Conservation (phyloP, 768 basidiomycete genomes). For the Amanita subjunquillea region DNA sequence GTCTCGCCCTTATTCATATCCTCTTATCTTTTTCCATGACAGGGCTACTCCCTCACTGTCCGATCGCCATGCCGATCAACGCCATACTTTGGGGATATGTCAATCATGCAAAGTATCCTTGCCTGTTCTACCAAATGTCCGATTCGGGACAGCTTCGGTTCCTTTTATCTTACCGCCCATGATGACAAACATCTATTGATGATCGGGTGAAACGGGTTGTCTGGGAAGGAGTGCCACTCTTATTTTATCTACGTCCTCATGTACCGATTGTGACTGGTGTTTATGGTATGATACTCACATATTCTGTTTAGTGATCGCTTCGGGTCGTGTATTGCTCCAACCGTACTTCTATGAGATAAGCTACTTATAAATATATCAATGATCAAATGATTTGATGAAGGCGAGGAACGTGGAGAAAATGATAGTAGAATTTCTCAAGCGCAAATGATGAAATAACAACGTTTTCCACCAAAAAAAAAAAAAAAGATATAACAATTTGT, state of each 20-base stretch:
- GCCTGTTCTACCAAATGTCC: neutral
- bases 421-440: too few relatives aligned
- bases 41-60: neutral
- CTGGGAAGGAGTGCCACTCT: neutral
- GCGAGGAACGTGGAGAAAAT: conserved; percentile 1
- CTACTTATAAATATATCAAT: neutral
- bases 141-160: neutral
- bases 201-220: conserved; percentile 1
- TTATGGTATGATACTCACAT: neutral
- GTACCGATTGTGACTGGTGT: neutral
- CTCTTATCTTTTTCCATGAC: neutral
- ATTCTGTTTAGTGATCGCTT: neutral
- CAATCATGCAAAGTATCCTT: neutral
- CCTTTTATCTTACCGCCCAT: neutral
- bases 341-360: neutral
- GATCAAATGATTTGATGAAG: neutral
- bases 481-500: too few relatives aligned
- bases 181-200: neutral
- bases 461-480: too few relatives aligned
- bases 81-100: neutral
- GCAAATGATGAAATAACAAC: too few relatives aligned
- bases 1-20: neutral
- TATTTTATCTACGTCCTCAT: neutral
- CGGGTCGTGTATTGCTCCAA: neutral
- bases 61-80: neutral